Conservation (phyloP, 2,329 filamentous ascomycete genomes). For the Blastomyces parvus region DNA sequence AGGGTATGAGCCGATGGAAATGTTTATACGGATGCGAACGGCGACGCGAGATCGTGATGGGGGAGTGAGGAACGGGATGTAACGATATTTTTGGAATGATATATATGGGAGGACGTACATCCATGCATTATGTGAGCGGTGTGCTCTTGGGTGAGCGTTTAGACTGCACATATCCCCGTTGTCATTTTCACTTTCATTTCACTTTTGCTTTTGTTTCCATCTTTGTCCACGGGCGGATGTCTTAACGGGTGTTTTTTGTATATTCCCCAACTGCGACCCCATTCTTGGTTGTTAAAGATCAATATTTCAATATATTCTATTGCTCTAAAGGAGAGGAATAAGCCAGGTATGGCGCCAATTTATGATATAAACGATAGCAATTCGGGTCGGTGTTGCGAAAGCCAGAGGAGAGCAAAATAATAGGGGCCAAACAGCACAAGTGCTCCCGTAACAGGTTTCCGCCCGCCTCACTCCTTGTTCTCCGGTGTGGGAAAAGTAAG, state of each 20-base stretch:
- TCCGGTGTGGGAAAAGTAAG: background rate
- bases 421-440: background rate
- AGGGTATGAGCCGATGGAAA: slow-evolving; percentile 22
- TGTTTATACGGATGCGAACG: slow-evolving; percentile 23
- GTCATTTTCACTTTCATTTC: background rate
- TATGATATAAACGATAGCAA: background rate
- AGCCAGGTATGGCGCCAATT: background rate
- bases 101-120: background rate
- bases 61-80: slow-evolving; percentile 6
- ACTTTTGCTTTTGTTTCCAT: background rate
- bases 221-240: background rate
- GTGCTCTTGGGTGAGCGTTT: background rate
- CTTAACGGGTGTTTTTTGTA: background rate
- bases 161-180: background rate
- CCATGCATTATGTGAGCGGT: background rate
- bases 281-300: background rate
- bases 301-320: background rate
- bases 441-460: background rate
- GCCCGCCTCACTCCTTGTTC: background rate
- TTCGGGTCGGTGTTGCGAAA: background rate
- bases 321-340: background rate
- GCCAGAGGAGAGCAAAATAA: background rate
- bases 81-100: background rate
- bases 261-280: background rate
- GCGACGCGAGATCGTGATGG: slow-evolving; percentile 7